Evolutionary conservation across 441 rosid genomes (phyloP), one percentile per base, ranked within the genome.

Genomic region (Biscutella laevigata): DNA sequence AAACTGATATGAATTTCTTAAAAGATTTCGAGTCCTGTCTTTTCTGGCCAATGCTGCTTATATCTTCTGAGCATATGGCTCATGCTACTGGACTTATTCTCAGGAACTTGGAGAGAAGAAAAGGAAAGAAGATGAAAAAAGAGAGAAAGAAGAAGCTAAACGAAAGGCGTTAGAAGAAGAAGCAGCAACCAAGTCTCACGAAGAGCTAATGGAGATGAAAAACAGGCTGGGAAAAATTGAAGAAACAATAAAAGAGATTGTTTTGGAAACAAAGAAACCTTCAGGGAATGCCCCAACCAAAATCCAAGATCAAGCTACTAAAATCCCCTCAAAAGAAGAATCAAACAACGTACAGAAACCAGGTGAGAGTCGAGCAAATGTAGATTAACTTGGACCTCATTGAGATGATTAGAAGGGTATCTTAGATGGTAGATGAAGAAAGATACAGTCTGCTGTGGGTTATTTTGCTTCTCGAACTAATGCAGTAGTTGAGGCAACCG

Each of bases 211-310:
- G 39, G 84, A 83, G 73, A 77, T 91, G 74, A 85, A 80, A 71
- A 71, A n/a, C 67, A 83, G 96, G 72, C 70, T 87, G 26, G 77
- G 74, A 43, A 80, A 81, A 51, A 62, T 91, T 50, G 98, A 91
- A 71, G 90, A 81, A 68, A 59, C 79, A 0, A 61, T 91, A 13
- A 76, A 74, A 53, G 91, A 80, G 65, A 80, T 85, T 42, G 79
- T 55, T 36, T 77, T 76, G 39, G 86, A 77, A 67, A 33, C 83
- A 39, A 82, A 76, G 80, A 81, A 77, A 54, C 71, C 60, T 54
- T 57, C 77, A 16, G 61, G 66, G 17, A 53, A 51, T 43, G 53
- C 24, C 25, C 37, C 35, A 67, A 52, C 58, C 30, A 70, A 66
- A 72, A 66, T 28, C 12, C 76, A 57, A 57, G 64, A 62, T 62